These are phyloP conservation scores for Linnemannia zychae DNA, from an alignment of 192 early-diverging fungal species.

Conservation along the genomic window DNA sequence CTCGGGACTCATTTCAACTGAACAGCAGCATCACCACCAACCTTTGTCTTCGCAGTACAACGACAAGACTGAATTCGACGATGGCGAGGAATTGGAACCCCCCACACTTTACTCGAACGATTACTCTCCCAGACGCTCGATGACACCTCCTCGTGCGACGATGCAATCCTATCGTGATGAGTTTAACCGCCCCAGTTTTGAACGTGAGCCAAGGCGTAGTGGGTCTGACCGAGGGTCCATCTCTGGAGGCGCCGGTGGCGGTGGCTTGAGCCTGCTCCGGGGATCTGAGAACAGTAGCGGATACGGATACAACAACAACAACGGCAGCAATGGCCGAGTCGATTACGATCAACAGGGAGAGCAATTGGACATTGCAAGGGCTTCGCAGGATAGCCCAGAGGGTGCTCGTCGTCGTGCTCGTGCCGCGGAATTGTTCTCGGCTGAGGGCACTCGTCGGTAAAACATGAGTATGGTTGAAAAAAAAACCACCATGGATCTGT, in stretches of 20 bases:
- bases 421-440: slow-evolving; percentile 52
- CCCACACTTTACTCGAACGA: slow-evolving; percentile 23
- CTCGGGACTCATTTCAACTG: slow-evolving; percentile 1
- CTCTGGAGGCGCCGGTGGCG: not conserved
- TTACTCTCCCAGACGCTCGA: slow-evolving; percentile 21
- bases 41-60: slow-evolving; percentile 1
- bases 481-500: not conserved
- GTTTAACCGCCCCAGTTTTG: slow-evolving; percentile 36
- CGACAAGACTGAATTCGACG: slow-evolving; percentile 47
- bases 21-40: not conserved
- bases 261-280: slow-evolving; percentile 17
- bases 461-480: not conserved
- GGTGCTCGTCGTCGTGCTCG: slow-evolving; percentile 47
- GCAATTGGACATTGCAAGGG: not conserved
- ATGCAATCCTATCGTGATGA: slow-evolving; percentile 55
- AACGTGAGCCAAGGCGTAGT: slow-evolving; percentile 36
- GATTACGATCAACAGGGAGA: slow-evolving; percentile 23
- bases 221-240: slow-evolving; percentile 47
- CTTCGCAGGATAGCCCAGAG: slow-evolving; percentile 34
- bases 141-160: slow-evolving; percentile 43
- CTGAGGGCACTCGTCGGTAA: slow-evolving; percentile 37
- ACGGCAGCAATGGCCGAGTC: not conserved
- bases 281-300: slow-evolving; percentile 11
- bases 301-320: not conserved
- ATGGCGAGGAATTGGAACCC: slow-evolving; percentile 44